Evolutionary conservation across 23 red algal genomes (phyloP).

Genomic region (Chondrus crispus): DNA sequence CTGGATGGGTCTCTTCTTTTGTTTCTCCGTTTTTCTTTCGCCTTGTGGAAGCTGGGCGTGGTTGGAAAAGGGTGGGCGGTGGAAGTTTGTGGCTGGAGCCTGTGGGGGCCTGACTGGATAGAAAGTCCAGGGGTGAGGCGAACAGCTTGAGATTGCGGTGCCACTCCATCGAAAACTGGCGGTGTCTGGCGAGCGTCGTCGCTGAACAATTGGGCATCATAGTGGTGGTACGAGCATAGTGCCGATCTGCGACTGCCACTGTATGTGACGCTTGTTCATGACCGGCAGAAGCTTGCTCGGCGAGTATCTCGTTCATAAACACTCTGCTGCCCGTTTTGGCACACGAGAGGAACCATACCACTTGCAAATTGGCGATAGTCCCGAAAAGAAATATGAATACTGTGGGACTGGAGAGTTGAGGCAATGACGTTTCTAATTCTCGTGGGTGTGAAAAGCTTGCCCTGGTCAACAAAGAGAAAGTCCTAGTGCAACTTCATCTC

Average conservation of each 20-base stretch:
- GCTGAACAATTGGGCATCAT: too few relatives aligned
- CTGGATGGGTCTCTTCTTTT: too few relatives aligned
- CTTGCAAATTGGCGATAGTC: background rate
- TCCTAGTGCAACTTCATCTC: background rate
- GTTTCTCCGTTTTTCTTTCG: too few relatives aligned
- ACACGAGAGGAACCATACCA: background rate
- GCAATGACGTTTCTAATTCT: background rate
- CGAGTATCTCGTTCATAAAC: background rate
- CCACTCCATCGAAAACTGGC: too few relatives aligned
- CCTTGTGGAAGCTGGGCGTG: too few relatives aligned
- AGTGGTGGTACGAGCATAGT: background rate
- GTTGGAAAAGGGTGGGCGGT: too few relatives aligned
- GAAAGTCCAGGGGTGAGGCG: too few relatives aligned
- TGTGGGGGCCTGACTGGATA: too few relatives aligned
- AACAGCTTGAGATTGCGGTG: too few relatives aligned
- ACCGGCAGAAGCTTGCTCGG: background rate
- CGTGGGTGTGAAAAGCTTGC: background rate
- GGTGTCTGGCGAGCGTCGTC: too few relatives aligned
- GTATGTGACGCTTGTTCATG: background rate
- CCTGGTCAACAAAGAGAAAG: background rate
- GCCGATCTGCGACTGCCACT: background rate
- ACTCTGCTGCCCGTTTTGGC: background rate
- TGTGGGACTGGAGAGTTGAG: background rate
- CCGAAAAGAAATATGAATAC: background rate
- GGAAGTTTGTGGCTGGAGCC: too few relatives aligned